A percentile compares a stretch with the other conserved stretches of the same genome.
Conservation (phyloP, 1,284 basidiomycete genomes). For the Cutaneotrichosporon mucoides region DNA sequence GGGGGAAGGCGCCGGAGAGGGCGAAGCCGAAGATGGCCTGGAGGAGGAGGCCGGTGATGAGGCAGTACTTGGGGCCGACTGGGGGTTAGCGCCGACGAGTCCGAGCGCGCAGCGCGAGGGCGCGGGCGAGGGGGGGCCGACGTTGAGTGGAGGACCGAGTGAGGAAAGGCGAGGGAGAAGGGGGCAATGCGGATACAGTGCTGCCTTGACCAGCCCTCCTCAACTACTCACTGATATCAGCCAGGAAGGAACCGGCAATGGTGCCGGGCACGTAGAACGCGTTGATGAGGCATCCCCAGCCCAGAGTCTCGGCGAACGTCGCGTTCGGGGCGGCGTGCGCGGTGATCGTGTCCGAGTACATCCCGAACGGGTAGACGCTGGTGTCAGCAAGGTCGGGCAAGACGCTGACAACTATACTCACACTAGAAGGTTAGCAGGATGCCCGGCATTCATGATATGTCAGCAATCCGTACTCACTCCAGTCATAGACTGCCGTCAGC, state of each 20-base stretch:
- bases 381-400: too few relatives aligned
- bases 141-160: too few relatives aligned
- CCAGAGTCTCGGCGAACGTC: constrained; percentile 34
- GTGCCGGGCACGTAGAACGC: constrained; percentile 50
- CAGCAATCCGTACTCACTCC: constrained; percentile 20
- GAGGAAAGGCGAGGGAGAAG: too few relatives aligned
- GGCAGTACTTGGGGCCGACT: constrained; percentile 55
- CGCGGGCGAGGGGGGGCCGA: too few relatives aligned
- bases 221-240: constrained; percentile 24
- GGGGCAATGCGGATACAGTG: too few relatives aligned
- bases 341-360: constrained; percentile 67
- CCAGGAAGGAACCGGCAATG: constrained; percentile 32
- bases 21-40: constrained; percentile 80
- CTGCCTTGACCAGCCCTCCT: too few relatives aligned
- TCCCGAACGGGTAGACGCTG: constrained; percentile 60
- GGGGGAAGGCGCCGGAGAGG: constrained; percentile 71
- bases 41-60: constrained; percentile 66
- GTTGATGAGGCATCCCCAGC: constrained; percentile 50
- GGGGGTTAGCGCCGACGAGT: neutral
- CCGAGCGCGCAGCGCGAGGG: too few relatives aligned
- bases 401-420: too few relatives aligned
- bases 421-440: constrained; percentile 2
- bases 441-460: neutral
- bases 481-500: constrained; percentile 55
- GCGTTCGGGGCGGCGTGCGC: constrained; percentile 17